Base-by-base conservation (phyloP, 352 stramenopile species). In the Phytophthora cactorum region DNA sequence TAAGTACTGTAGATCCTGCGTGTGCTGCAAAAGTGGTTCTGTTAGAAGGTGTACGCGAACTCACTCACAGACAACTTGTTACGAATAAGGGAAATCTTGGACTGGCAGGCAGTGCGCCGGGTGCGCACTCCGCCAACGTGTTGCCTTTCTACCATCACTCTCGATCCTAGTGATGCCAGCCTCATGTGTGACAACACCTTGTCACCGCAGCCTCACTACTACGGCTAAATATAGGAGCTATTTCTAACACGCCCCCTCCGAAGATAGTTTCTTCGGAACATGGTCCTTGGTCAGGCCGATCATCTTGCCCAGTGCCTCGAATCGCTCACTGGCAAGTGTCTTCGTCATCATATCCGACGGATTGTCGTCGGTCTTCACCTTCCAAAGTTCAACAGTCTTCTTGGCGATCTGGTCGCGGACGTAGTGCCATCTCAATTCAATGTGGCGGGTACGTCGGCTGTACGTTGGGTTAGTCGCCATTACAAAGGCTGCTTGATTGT, bases 1-100 rank as follows among this genome's bases (percentile, higher is more conserved):
- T 22, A 22, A 22, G 17, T 22, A 22, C 17, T 22, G 17, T 22
- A 22, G 0, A 22, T 22, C 17, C 17, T 22, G 17, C 17, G 17
- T 22, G 17, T 22, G 17, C 17, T 22, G 17, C 17, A 22, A 22
- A 22, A 22, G 17, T 22, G 17, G 17, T n/a, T n/a, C 45, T 32
- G 31, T 31, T 8, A n/a, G 44, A 32, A 17, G 6, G 22, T 2
- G 22, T 22, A 22, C n/a, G 34, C 45, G 45, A 52, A 52, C 25
- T 32, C 45, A 52, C 45, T 52, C 45, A 46, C 41, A 15, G 22
- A 46, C 41, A 46, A 27, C 41, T 46, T 46, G 41, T 43, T 43
- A 12, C 6, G 36, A 12, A n/a, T n/a, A 43, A n/a, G 6, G 12
- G 17, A 25, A 45, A 10, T 43, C 2, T 22, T 5, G 39, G 39